These are phyloP conservation scores for Rhododendron ovatum DNA, from an alignment of 148 eudicot species.

Conservation along the genomic window DNA sequence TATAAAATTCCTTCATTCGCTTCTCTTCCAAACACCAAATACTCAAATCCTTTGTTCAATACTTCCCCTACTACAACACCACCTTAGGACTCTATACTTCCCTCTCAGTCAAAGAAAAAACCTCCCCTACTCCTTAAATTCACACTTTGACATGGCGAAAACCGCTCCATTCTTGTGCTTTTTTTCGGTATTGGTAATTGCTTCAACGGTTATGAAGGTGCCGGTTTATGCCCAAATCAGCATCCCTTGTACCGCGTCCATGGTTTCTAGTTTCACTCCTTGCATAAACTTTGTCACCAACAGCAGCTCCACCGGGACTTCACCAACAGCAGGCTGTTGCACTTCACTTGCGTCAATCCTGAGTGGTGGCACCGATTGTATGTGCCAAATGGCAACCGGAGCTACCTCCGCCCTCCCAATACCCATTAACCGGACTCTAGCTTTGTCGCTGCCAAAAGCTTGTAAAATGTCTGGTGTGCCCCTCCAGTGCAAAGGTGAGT, in stretches of 20 bases:
- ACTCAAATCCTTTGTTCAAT: not conserved
- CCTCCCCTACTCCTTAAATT: not conserved
- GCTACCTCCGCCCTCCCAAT: conserved; percentile 48
- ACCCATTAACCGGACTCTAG: conserved; percentile 67
- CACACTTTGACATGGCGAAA: not conserved
- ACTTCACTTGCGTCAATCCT: conserved; percentile 42
- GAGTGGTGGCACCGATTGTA: conserved; percentile 57
- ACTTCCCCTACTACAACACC: not conserved
- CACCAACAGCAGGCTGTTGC: conserved; percentile 79
- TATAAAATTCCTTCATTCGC: conserved; percentile 30
- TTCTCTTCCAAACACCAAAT: conserved; percentile 11
- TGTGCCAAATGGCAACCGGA: conserved; percentile 66
- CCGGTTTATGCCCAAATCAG: conserved; percentile 28
- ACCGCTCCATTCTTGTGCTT: not conserved
- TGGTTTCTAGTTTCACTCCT: conserved; percentile 60
- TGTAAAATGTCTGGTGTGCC: conserved; percentile 73
- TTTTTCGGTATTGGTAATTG: conserved; percentile 16
- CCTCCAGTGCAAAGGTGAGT: conserved; percentile 76
- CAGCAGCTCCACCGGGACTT: conserved; percentile 31
- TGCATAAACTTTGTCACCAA: conserved; percentile 56
- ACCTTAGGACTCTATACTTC: not conserved
- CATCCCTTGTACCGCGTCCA: conserved; percentile 55
- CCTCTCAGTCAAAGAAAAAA: not conserved
- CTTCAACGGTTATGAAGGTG: not conserved
- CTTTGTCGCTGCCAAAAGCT: conserved; percentile 69